Percentiles rank a stretch among this genome's conserved stretches.
Conservation (phyloP, 2,329 filamentous ascomycete genomes). For the Tolypocladium guangdongense region DNA sequence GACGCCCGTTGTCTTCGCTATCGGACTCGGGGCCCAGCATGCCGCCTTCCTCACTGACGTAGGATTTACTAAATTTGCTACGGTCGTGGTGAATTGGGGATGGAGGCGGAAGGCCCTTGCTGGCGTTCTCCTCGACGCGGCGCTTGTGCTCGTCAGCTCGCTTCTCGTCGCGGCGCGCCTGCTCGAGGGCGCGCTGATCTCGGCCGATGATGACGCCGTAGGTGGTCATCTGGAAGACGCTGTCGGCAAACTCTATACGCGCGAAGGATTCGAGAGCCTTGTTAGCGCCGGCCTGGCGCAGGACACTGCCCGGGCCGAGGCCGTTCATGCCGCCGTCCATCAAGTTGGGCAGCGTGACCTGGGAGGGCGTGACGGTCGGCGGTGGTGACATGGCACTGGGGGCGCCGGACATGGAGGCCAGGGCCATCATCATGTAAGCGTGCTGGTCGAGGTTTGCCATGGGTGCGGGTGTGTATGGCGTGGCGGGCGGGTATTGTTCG, state of each 20-base stretch:
- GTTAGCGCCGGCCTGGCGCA: constrained; percentile 22
- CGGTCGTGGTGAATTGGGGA: constrained; percentile 38
- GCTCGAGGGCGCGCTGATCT: constrained; percentile 49
- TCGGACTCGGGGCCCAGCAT: constrained; percentile 55
- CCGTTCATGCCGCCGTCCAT: constrained; percentile 19
- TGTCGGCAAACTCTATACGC: constrained; percentile 60
- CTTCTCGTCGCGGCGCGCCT: constrained; percentile 41
- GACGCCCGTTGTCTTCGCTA: constrained; percentile 37
- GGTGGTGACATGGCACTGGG: constrained; percentile 27
- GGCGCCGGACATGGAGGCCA: constrained; percentile 27
- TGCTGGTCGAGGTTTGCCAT: constrained; percentile 24
- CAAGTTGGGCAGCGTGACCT: constrained; percentile 31
- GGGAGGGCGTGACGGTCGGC: constrained; percentile 33
- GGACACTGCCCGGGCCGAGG: constrained; percentile 17
- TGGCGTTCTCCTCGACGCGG: constrained; percentile 34
- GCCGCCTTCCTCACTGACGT: constrained; percentile 59
- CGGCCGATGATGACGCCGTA: constrained; percentile 62
- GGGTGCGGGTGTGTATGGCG: constrained; percentile 21
- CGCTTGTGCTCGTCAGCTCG: constrained; percentile 33
- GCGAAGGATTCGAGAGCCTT: constrained; percentile 45
- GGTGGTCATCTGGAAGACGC: constrained; percentile 69
- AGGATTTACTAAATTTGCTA: constrained; percentile 50
- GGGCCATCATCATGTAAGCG: constrained; percentile 34
- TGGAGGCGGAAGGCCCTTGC: constrained; percentile 38
- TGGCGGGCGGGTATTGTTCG: constrained; percentile 19